phyloP scores from a whole-genome alignment of 768 basidiomycete genomes.

The Porpolomopsis calyptriformis region DNA sequence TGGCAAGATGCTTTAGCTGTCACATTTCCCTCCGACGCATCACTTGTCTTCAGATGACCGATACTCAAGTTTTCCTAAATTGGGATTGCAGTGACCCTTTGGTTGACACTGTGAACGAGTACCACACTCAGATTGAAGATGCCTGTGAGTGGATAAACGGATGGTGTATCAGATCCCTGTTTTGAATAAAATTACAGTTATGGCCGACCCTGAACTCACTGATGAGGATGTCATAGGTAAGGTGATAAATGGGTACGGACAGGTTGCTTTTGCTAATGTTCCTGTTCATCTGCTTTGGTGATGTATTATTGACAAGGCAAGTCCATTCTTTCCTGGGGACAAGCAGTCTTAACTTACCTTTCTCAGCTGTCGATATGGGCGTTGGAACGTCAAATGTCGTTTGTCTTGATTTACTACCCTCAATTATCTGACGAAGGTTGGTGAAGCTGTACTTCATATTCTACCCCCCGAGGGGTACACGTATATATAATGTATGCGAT shows the following conservation, averaged over 20 bases:
- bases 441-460: too few species aligned
- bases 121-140: not conserved
- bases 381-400: too few species aligned
- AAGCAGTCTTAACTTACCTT: too few species aligned
- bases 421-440: too few species aligned
- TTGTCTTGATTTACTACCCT: too few species aligned
- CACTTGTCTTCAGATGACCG: slow-evolving; percentile 47
- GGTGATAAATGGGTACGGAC: not conserved
- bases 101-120: not conserved
- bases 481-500: too few species aligned
- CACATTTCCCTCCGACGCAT: slow-evolving; percentile 21
- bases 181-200: not conserved
- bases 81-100: slow-evolving; percentile 21
- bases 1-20: slow-evolving; percentile 23
- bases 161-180: not conserved
- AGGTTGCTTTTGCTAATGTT: too few species aligned
- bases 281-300: too few species aligned
- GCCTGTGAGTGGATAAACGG: not conserved
- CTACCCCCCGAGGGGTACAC: too few species aligned
- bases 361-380: too few species aligned
- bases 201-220: not conserved
- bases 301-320: too few species aligned
- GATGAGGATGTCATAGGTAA: not conserved
- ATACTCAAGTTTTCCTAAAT: slow-evolving; percentile 41
- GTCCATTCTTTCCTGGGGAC: too few species aligned